These are phyloP conservation scores for Allantophomopsis lycopodina DNA, from an alignment of 2,329 filamentous ascomycete genomes.

Conservation along the genomic window DNA sequence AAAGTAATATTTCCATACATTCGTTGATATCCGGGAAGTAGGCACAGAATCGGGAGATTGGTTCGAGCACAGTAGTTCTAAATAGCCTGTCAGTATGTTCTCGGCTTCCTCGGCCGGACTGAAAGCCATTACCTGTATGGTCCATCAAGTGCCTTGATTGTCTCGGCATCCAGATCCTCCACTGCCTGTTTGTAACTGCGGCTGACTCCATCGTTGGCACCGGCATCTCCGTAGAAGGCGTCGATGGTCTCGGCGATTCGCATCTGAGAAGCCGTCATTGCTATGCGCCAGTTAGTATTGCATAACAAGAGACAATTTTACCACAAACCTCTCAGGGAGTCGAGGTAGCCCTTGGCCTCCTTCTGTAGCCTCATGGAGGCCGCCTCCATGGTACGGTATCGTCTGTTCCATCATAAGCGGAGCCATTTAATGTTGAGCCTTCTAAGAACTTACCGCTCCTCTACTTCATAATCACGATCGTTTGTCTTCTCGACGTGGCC, in stretches of 20 bases:
- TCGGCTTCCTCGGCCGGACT: too few species aligned
- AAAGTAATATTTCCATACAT: conserved; percentile 39
- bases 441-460: conserved; percentile 53
- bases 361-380: conserved; percentile 88
- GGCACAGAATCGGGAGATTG: conserved; percentile 89
- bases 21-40: conserved; percentile 99
- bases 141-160: conserved; percentile 94
- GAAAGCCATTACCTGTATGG: conserved; percentile 56
- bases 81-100: neutral
- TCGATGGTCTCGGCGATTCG: conserved; percentile 98
- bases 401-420: conserved; percentile 34
- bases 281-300: conserved; percentile 25
- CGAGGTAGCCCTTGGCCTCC: conserved; percentile 94
- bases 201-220: conserved; percentile 87
- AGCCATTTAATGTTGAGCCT: neutral
- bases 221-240: conserved; percentile 95
- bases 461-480: conserved; percentile 96
- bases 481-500: conserved; percentile 98
- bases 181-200: conserved; percentile 97
- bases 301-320: neutral
- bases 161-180: conserved; percentile 93
- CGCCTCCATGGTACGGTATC: conserved; percentile 94
- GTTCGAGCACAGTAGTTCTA: conserved; percentile 84
- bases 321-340: conserved; percentile 69
- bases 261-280: conserved; percentile 99